Conservation (phyloP, 2,329 filamentous ascomycete genomes). For the Fusarium luffae region DNA sequence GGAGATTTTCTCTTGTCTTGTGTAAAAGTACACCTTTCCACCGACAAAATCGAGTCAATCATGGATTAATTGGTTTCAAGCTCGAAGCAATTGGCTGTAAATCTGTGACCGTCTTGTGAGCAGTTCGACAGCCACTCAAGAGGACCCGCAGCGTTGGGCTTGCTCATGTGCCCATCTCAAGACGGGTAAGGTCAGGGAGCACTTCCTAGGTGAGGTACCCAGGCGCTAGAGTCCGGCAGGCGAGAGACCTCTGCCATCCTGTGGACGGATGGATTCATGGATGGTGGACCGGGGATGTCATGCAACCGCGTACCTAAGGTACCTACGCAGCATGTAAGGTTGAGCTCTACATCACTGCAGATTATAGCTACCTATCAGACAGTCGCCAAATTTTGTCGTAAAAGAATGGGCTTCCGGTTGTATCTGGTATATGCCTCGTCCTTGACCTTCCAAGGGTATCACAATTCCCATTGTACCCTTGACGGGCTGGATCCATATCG, state of each 20-base stretch:
- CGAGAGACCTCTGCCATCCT: slow-evolving; percentile 19
- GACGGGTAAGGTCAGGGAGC: slow-evolving; percentile 49
- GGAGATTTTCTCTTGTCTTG: not conserved
- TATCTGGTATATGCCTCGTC: not conserved
- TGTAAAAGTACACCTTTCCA: not conserved
- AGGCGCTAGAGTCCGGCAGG: slow-evolving; percentile 25
- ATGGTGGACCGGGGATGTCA: slow-evolving; percentile 4
- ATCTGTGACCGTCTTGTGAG: slow-evolving; percentile 37
- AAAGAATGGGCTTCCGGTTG: not conserved
- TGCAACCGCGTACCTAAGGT: not conserved
- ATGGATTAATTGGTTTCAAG: slow-evolving; percentile 5
- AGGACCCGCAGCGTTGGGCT: slow-evolving; percentile 55
- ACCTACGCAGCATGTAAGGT: slow-evolving; percentile 2
- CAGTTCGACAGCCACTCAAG: slow-evolving; percentile 32
- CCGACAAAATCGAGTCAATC: not conserved
- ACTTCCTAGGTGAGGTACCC: slow-evolving; percentile 23
- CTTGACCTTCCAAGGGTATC: slow-evolving; percentile 10
- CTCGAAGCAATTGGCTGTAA: slow-evolving; percentile 24
- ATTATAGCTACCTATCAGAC: not conserved
- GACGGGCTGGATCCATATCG: not conserved
- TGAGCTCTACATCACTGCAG: not conserved
- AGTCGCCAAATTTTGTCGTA: not conserved
- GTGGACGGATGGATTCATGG: not conserved
- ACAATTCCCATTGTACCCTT: not conserved
- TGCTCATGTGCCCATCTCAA: slow-evolving; percentile 62